A percentile compares a stretch with the other conserved stretches of the same genome.
These are phyloP conservation scores for Alternaria sp. DNA, from an alignment of 2,329 filamentous ascomycete species.

Conservation along the genomic window DNA sequence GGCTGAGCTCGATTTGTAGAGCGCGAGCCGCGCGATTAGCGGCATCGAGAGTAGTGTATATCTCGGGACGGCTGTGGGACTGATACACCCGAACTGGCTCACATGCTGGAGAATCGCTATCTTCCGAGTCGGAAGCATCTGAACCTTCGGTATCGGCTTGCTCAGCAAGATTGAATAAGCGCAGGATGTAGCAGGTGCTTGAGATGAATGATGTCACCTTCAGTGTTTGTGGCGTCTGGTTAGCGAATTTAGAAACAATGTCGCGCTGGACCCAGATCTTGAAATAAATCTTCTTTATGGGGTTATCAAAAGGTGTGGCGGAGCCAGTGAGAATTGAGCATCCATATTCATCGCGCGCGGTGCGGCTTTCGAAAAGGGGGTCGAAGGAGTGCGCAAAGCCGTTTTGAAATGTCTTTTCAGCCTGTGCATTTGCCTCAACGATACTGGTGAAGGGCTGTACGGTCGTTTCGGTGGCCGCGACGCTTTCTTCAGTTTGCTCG, in stretches of 20 bases:
- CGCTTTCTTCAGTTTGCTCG: conserved; percentile 5
- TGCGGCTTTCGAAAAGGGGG: conserved; percentile 15
- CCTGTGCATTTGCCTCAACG: conserved; percentile 29
- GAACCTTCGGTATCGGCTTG: conserved; percentile 2
- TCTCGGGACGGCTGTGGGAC: conserved; percentile 22
- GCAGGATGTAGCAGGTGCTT: conserved; percentile 33
- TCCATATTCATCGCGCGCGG: conserved; percentile 20
- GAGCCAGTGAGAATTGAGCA: conserved; percentile 15
- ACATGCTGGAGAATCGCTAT: neutral
- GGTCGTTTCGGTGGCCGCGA: conserved; percentile 9
- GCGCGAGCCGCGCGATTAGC: conserved; percentile 40
- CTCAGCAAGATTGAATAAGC: conserved; percentile 29
- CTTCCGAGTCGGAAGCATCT: neutral
- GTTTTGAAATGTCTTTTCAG: conserved; percentile 18
- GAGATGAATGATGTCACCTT: conserved; percentile 22
- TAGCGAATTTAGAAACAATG: conserved; percentile 20
- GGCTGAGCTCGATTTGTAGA: conserved; percentile 38
- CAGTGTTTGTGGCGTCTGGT: conserved; percentile 6
- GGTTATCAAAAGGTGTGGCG: conserved; percentile 22
- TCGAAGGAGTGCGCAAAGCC: conserved; percentile 7
- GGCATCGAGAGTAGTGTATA: conserved; percentile 32
- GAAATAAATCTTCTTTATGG: conserved; percentile 13
- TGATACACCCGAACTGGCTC: conserved; percentile 17
- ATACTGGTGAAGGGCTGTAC: conserved; percentile 20
- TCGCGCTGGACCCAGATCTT: conserved; percentile 33